These are phyloP conservation scores for Ulmus americana DNA, from an alignment of 331 rosid genomes.

Conservation along the genomic window DNA sequence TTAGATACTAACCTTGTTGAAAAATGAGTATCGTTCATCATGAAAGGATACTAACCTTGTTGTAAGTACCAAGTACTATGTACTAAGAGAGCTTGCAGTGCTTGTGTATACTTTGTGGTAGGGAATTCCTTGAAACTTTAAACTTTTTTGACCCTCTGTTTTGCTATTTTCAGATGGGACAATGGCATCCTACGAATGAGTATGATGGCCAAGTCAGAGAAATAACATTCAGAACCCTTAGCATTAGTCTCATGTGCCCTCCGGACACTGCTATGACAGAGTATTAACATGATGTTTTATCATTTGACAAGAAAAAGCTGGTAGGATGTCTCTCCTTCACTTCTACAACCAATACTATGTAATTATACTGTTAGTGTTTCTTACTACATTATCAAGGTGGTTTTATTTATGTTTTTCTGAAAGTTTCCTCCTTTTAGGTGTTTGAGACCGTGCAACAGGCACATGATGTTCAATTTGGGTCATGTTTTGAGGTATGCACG, in stretches of 20 bases:
- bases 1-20: conserved; percentile 74
- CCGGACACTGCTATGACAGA: conserved; percentile 99
- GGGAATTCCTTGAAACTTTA: not conserved
- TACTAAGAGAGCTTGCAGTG: conserved; percentile 18
- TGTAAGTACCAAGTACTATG: conserved; percentile 42
- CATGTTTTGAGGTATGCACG: conserved; percentile 74
- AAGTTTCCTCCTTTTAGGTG: conserved; percentile 44
- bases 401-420: conserved; percentile 3
- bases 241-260: conserved; percentile 98
- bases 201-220: conserved; percentile 94
- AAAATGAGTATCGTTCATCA: conserved; percentile 51
- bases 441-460: conserved; percentile 95
- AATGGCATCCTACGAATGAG: conserved; percentile 87
- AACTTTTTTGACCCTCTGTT: conserved; percentile 9
- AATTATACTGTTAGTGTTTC: not conserved
- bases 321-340: conserved; percentile 33
- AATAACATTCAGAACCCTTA: conserved; percentile 74
- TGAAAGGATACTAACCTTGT: conserved; percentile 81
- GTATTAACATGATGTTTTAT: conserved; percentile 72
- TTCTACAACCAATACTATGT: conserved; percentile 1
- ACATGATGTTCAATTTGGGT: conserved; percentile 94
- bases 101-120: not conserved
- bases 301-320: conserved; percentile 68
- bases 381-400: not conserved
- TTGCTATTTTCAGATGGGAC: conserved; percentile 67